Percentiles rank a stretch among this genome's conserved stretches.
Conservation (phyloP, 2,329 filamentous ascomycete species). For the Xylariaceae sp. region DNA sequence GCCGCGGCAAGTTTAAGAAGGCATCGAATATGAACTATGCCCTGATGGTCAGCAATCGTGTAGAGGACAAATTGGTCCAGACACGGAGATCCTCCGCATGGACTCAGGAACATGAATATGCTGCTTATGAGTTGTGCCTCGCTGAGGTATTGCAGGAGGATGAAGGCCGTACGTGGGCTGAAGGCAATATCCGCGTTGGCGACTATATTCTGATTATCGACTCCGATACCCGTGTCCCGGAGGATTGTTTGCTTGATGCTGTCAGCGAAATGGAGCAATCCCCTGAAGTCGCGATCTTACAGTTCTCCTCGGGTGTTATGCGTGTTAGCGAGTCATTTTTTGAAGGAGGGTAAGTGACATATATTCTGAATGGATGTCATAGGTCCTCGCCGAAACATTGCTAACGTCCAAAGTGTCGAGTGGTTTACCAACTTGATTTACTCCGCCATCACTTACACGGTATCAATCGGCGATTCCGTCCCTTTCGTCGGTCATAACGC, state of each 20-base stretch:
- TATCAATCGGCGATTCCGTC: slow-evolving; percentile 70
- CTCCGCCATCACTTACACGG: slow-evolving; percentile 71
- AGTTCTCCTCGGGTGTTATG: slow-evolving; percentile 75
- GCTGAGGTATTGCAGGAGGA: slow-evolving; percentile 63
- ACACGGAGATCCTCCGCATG: slow-evolving; percentile 57
- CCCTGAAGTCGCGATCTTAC: slow-evolving; percentile 73
- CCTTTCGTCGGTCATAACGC: slow-evolving; percentile 81
- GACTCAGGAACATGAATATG: slow-evolving; percentile 64
- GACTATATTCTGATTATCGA: slow-evolving; percentile 79
- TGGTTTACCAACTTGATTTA: slow-evolving; percentile 74
- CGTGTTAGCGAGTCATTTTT: slow-evolving; percentile 72
- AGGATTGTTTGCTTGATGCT: slow-evolving; percentile 72
- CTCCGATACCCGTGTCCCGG: slow-evolving; percentile 73
- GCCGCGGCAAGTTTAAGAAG: slow-evolving; percentile 65
- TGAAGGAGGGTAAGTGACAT: slow-evolving; percentile 44
- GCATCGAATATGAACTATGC: slow-evolving; percentile 71
- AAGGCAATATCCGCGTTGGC: slow-evolving; percentile 79
- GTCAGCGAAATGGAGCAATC: slow-evolving; percentile 79
- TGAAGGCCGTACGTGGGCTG: slow-evolving; percentile 67
- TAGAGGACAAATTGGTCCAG: slow-evolving; percentile 62
- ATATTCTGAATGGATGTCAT: not conserved
- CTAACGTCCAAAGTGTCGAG: slow-evolving; percentile 48
- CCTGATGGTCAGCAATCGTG: slow-evolving; percentile 62
- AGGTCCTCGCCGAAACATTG: not conserved
- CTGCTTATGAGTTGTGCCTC: slow-evolving; percentile 62